Evolutionary conservation across 2,329 filamentous ascomycete species (phyloP).

Genomic region (Cryoendolithus antarcticus): DNA sequence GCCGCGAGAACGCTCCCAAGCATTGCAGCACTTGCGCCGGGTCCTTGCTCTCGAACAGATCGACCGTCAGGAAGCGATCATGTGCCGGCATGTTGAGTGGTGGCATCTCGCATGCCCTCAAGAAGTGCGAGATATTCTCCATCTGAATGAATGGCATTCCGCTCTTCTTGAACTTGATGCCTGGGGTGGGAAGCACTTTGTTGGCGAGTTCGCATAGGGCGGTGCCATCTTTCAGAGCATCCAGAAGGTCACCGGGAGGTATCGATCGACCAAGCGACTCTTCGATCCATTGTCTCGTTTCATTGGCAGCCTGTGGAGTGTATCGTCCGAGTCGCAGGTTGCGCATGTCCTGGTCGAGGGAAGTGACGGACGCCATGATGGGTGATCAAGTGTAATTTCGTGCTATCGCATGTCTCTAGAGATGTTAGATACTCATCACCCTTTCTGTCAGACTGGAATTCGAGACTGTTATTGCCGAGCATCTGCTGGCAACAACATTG

Average conservation of each 20-base stretch:
- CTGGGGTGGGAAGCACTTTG: constrained; percentile 60
- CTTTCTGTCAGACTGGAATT: too few species aligned
- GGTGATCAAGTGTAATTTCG: not conserved
- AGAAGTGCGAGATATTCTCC: constrained; percentile 97
- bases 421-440: too few species aligned
- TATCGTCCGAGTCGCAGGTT: constrained; percentile 86
- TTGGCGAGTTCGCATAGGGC: constrained; percentile 91
- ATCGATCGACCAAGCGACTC: constrained; percentile 62
- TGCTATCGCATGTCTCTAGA: not conserved
- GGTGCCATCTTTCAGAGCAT: constrained; percentile 78
- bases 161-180: constrained; percentile 81
- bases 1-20: constrained; percentile 78
- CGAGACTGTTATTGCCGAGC: too few species aligned
- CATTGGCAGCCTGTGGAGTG: constrained; percentile 78
- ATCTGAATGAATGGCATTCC: constrained; percentile 98
- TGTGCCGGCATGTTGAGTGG: constrained; percentile 83
- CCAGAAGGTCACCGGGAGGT: constrained; percentile 63
- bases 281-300: constrained; percentile 79
- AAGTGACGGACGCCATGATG: constrained; percentile 81
- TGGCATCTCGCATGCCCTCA: constrained; percentile 71
- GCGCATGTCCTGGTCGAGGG: constrained; percentile 89
- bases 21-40: constrained; percentile 93
- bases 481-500: too few species aligned
- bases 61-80: constrained; percentile 93
- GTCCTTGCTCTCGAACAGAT: constrained; percentile 90